A percentile compares a stretch with the other conserved stretches of the same genome.
These are phyloP conservation scores for Rhodotorula toruloides DNA, from an alignment of 768 basidiomycete genomes.

Conservation along the genomic window DNA sequence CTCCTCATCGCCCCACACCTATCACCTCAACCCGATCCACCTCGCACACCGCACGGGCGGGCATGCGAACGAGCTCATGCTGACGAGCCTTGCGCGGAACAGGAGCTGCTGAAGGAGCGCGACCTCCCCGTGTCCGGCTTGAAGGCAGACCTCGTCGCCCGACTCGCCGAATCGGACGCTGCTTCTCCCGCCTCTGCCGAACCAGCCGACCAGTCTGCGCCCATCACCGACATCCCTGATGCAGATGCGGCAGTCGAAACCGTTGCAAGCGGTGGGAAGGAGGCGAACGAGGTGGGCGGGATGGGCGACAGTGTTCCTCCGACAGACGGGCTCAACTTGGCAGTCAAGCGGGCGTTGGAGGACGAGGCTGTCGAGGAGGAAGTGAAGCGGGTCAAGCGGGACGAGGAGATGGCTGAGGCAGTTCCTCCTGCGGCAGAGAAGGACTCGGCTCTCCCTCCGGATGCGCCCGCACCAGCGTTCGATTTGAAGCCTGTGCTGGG, in stretches of 20 bases:
- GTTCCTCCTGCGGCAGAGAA: not conserved
- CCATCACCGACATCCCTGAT: not conserved
- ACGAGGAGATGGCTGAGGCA: not conserved
- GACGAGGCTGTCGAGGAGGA: not conserved
- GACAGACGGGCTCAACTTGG: not conserved
- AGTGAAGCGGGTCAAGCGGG: not conserved
- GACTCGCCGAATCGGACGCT: constrained; percentile 12
- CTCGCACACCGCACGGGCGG: not conserved
- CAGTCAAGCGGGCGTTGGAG: not conserved
- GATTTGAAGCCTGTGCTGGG: not conserved
- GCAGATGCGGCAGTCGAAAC: not conserved
- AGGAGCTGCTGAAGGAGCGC: constrained; percentile 25
- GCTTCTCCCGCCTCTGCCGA: not conserved
- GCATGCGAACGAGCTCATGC: too few species aligned
- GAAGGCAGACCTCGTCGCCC: constrained; percentile 30
- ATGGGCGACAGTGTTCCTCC: not conserved
- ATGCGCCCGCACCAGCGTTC: not conserved
- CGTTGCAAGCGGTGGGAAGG: too few species aligned
- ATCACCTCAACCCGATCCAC: not conserved
- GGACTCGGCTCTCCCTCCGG: not conserved
- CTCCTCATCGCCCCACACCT: not conserved
- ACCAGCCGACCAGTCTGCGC: not conserved
- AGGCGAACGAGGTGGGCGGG: not conserved
- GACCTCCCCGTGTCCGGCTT: constrained; percentile 19
- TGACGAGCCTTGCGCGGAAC: not conserved